phyloP scores from a whole-genome alignment of 768 basidiomycete species.

The Hericium coralloides region DNA sequence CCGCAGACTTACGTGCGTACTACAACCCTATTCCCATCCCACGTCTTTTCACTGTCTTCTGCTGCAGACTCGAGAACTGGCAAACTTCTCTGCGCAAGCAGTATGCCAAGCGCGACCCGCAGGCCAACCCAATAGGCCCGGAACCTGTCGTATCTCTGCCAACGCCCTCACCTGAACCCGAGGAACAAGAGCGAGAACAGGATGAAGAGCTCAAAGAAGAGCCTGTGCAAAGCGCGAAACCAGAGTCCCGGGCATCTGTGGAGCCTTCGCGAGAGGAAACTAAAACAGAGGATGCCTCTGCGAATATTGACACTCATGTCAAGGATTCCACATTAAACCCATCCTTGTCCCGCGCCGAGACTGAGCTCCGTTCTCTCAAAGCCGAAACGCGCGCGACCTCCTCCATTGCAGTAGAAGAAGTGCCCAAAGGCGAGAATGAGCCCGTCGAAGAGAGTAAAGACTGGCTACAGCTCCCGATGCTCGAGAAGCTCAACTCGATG shows the following conservation, averaged over 20 bases:
- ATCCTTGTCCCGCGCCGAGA: not conserved
- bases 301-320: too few species aligned
- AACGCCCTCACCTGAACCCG: constrained; percentile 15
- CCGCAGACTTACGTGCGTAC: constrained; percentile 64
- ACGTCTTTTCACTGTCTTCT: constrained; percentile 1
- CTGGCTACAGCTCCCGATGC: constrained; percentile 67
- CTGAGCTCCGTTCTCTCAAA: constrained; percentile 1
- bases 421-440: constrained; percentile 3
- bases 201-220: not conserved
- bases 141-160: constrained; percentile 29
- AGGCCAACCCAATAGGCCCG: constrained; percentile 62
- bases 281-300: not conserved
- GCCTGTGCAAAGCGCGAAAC: not conserved
- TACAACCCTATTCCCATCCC: constrained; percentile 11
- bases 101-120: constrained; percentile 64
- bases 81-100: constrained; percentile 70
- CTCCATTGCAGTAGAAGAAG: not conserved
- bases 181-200: constrained; percentile 14
- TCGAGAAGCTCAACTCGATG: constrained; percentile 65
- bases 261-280: not conserved
- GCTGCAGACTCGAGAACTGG: constrained; percentile 62
- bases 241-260: not conserved
- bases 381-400: not conserved
- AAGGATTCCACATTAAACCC: not conserved
- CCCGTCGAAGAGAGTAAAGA: constrained; percentile 38